Evolutionary conservation across 108 stramenopile species (phyloP), one percentile per base, ranked within the genome.

Genomic region (Fragilariopsis cylindrus): DNA sequence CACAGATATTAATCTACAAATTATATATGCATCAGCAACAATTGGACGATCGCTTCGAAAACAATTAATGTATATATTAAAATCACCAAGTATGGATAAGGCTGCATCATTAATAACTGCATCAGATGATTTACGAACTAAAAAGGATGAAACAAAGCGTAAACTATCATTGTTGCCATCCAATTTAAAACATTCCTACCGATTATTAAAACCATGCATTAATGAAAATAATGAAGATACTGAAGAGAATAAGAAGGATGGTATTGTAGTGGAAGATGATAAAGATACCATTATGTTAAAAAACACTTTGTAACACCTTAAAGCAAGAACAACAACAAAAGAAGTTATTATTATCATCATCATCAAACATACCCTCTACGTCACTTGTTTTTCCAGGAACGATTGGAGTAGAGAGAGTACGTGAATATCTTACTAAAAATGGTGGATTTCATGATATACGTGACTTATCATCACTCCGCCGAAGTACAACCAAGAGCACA

Each of bases 11-110:
- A 12, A 53, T 53, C 13, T 89, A 0, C 85, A 85, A 73, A 57
- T 92, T 30, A 78, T 92, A 55, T 92, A 88, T 71, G 91, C 88
- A 2, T 85, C 83, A 42, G 91, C 91, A 3, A 92, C 91, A 30
- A 78, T 92, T 21, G 91, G 91, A 30, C 53, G 91, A 15, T 88
- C 85, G 12, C 78, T 92, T 76, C 76, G 91, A 41, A 66, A 83
- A 46, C 91, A 92, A 62, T 54, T 92, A 49, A 89, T 89, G 91
- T 87, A 88, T 62, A 75, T 88, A 44, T 42, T 84, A 12, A 75
- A 73, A 41, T 76, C 83, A 41, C 79, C 87, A 0, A 85, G 84
- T 77, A 82, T 87, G 41, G 91, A 92, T 69, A 84, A 84, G 56
- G 85, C 86, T 15, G 86, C 91, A 7, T 72, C 66, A 0, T 69